Percentiles rank a stretch among this genome's conserved stretches.
phyloP scores from a whole-genome alignment of 2,329 filamentous ascomycete species.

The Helotiales sp. region DNA sequence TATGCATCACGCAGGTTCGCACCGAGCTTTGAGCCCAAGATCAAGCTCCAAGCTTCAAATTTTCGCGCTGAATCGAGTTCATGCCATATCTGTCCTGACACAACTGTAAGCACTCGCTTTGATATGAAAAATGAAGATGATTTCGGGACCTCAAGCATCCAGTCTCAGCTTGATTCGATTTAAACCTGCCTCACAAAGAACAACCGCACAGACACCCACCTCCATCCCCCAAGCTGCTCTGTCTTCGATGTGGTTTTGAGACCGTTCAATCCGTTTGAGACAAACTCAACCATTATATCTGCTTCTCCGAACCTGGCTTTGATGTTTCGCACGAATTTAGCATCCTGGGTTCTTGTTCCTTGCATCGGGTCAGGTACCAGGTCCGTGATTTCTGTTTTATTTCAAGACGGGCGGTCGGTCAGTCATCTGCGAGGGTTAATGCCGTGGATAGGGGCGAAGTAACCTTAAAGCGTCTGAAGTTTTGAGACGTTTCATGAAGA shows the following conservation, averaged over 20 bases:
- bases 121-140: neutral
- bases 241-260: neutral
- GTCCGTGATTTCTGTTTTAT: neutral
- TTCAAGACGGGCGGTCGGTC: neutral
- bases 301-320: neutral
- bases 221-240: neutral
- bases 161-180: neutral
- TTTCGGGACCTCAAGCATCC: neutral
- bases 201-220: neutral
- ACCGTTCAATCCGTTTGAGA: constrained; percentile 1
- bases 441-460: neutral
- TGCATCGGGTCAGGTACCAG: neutral
- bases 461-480: neutral
- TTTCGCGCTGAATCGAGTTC: neutral
- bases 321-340: neutral
- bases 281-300: constrained; percentile 6
- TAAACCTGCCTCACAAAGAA: constrained; percentile 3
- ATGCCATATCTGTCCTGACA: constrained; percentile 1
- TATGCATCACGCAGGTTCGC: neutral
- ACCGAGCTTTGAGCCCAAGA: neutral
- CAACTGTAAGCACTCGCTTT: neutral
- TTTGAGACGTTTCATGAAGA: constrained; percentile 1
- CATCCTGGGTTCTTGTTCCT: neutral
- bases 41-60: neutral
- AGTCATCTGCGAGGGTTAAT: constrained; percentile 3